Base-by-base conservation (phyloP, 164 flowering plant species). In the Magnolia changhungtana region DNA sequence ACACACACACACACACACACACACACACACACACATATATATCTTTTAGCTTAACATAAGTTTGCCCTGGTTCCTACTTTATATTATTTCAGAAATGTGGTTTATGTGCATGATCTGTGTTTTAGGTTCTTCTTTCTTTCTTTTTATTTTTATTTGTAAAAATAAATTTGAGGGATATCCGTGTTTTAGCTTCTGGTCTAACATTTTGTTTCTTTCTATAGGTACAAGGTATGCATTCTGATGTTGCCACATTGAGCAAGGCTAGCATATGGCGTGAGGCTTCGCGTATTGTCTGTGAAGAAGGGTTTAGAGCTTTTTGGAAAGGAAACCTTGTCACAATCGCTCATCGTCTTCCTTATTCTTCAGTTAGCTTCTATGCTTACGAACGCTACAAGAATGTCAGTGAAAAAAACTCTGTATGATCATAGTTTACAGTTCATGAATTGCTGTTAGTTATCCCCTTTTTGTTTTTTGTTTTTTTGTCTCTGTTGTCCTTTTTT, bases 201-300 rank as follows among this genome's bases (percentile, higher is more conserved):
- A 19, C 65, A n/a, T 16, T 13, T 20, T 65, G 14, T 16, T 18
- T 19, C 68, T 23, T 63, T 66, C 67, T 59, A 61, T 76, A 91
- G 97, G 86, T 92, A 67, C 97, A 92, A 90, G 97, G 97, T n/a
- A 92, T 92, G 97, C 94, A 91, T 78, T 81, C 93, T 63, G 90
- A 92, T 78, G 86, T 78, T 80, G 81, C 92, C 16, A 77, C 85
- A 27, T 74, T 91, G 85, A 86, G 84, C 69, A 88, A 89, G 80
- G 71, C 90, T 45, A 76, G 92, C 84, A 88, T 92, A 80, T 90
- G 88, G 92, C 85, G 81, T 21, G 97, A 92, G 77, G 97, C 97
- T 74, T 87, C 93, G 21, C 91, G 97, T 31, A 84, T 92, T 72
- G 69, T 86, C 61, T 70, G 77, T 68, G 95, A 91, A 86, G 97